Evolutionary conservation across 1,284 basidiomycete genomes (phyloP).

Genomic region (Wolfiporia cocos): DNA sequence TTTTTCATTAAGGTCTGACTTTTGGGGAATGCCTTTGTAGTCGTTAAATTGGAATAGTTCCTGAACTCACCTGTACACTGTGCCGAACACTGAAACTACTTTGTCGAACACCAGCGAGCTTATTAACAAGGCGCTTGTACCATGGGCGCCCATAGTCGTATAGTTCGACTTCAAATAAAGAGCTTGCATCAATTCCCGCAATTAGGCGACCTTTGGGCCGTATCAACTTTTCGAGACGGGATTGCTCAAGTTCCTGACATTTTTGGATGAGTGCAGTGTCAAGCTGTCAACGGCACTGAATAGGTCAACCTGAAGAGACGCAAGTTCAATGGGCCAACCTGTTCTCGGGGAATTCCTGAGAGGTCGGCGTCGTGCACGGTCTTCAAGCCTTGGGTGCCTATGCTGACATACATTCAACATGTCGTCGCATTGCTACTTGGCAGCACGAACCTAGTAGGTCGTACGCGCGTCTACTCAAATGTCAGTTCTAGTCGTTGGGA

Average conservation of each 20-base stretch:
- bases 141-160: conserved; percentile 3
- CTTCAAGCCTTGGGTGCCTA: conserved; percentile 18
- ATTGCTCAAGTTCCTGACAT: conserved; percentile 25
- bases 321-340: conserved; percentile 18
- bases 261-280: conserved; percentile 29
- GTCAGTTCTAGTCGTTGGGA: conserved; percentile 12
- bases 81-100: conserved; percentile 15
- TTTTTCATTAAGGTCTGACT: conserved; percentile 23
- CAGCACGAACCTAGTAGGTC: conserved; percentile 55
- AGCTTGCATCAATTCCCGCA: conserved; percentile 41
- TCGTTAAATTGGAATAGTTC: conserved; percentile 2
- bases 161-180: conserved; percentile 34
- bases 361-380: conserved; percentile 15
- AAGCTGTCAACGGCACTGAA: no score
- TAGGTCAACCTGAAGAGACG: no score
- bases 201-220: conserved; percentile 20
- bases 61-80: conserved; percentile 14
- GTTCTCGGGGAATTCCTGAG: conserved; percentile 12
- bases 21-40: background rate
- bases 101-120: conserved; percentile 8
- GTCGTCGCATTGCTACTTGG: background rate
- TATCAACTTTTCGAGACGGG: conserved; percentile 19
- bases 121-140: conserved; percentile 5
- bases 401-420: conserved; percentile 11
- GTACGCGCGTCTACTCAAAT: conserved; percentile 48